Percentiles rank a stretch among this genome's conserved stretches.
Evolutionary conservation across 495 filamentous ascomycete genomes (phyloP).

Genomic region (Penicillium angulare): DNA sequence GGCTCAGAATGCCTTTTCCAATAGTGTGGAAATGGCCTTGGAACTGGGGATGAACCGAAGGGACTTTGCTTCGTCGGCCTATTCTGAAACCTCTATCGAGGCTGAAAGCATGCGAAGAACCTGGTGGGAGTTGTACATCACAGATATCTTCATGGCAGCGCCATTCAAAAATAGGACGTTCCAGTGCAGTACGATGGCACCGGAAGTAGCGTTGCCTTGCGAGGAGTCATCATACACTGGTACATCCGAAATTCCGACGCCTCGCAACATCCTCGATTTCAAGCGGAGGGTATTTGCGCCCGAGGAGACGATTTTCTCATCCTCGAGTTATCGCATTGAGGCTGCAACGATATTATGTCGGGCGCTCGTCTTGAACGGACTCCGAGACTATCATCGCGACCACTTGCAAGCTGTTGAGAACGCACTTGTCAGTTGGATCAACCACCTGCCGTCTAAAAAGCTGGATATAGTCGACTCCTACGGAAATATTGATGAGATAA

Average conservation of each 20-base stretch:
- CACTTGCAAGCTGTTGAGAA: conserved; percentile 46
- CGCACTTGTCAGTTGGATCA: conserved; percentile 45
- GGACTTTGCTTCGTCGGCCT: conserved; percentile 29
- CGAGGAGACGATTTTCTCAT: conserved; percentile 38
- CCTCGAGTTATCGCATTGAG: conserved; percentile 45
- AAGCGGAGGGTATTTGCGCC: conserved; percentile 35
- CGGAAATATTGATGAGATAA: conserved; percentile 46
- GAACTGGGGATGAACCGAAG: conserved; percentile 37
- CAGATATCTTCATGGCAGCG: conserved; percentile 36
- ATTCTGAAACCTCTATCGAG: conserved; percentile 26
- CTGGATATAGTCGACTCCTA: conserved; percentile 44
- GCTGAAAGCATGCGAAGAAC: conserved; percentile 42
- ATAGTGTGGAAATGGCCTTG: conserved; percentile 32
- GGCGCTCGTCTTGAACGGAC: conserved; percentile 35
- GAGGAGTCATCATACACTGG: conserved; percentile 37
- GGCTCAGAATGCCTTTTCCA: conserved; percentile 31
- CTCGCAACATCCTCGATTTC: conserved; percentile 33
- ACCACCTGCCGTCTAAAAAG: conserved; percentile 41
- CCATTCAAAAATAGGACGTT: conserved; percentile 28
- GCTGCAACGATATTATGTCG: conserved; percentile 37
- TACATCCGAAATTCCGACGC: conserved; percentile 25
- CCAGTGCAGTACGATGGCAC: conserved; percentile 30
- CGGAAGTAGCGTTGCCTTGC: conserved; percentile 39
- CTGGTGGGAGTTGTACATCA: conserved; percentile 45
- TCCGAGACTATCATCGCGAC: conserved; percentile 37